Conservation (phyloP, 2,329 filamentous ascomycete species). For the Penicillium corylophilum region DNA sequence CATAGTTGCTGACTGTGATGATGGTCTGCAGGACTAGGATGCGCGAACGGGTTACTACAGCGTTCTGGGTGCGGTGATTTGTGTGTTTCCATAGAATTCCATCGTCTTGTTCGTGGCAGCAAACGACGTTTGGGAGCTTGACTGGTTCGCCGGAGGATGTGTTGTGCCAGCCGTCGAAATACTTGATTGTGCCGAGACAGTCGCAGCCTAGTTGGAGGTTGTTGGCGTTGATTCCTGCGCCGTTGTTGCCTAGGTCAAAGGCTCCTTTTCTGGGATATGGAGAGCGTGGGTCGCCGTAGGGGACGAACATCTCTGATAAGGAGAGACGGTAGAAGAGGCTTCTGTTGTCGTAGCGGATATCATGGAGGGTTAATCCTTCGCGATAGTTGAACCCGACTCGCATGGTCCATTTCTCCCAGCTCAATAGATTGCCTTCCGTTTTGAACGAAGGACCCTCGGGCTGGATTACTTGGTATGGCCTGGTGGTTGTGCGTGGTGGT, state of each 20-base stretch:
- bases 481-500: constrained; percentile 34
- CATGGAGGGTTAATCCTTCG: constrained; percentile 45
- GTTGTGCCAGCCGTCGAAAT: constrained; percentile 43
- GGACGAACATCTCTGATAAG: constrained; percentile 48
- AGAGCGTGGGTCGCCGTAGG: constrained; percentile 43
- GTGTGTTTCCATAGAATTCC: constrained; percentile 45
- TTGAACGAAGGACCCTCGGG: constrained; percentile 38
- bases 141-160: constrained; percentile 36
- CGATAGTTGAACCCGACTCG: constrained; percentile 48
- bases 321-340: constrained; percentile 45
- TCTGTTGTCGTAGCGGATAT: constrained; percentile 41
- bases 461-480: constrained; percentile 38
- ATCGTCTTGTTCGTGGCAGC: constrained; percentile 42
- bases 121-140: constrained; percentile 44
- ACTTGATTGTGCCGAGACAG: constrained; percentile 46
- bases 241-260: constrained; percentile 47
- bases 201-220: constrained; percentile 45
- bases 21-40: constrained; percentile 41
- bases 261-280: constrained; percentile 46
- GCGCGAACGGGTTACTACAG: constrained; percentile 34
- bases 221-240: constrained; percentile 45
- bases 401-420: constrained; percentile 48
- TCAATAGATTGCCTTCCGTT: constrained; percentile 28
- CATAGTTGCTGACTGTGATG: constrained; percentile 46
- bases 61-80: constrained; percentile 38